These are phyloP conservation scores for Aspergillus costaricaensis DNA, from an alignment of 2,329 filamentous ascomycete genomes.

Conservation along the genomic window DNA sequence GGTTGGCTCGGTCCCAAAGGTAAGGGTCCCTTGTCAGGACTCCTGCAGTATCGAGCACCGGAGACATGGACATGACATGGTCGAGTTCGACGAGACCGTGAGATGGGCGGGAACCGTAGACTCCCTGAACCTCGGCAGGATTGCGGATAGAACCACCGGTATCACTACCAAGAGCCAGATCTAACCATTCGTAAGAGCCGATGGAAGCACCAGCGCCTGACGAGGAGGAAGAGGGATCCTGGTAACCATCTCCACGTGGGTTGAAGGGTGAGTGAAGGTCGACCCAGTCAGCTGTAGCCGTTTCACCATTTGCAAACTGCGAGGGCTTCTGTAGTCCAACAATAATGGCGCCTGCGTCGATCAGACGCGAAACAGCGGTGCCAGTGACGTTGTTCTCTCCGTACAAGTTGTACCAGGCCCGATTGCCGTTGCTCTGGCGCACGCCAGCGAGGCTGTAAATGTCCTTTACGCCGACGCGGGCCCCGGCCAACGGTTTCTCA, in stretches of 20 bases:
- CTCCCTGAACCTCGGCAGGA: constrained; percentile 51
- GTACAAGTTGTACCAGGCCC: constrained; percentile 60
- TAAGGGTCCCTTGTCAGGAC: constrained; percentile 37
- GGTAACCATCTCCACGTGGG: constrained; percentile 40
- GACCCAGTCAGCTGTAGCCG: constrained; percentile 26
- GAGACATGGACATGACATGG: constrained; percentile 51
- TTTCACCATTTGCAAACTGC: constrained; percentile 32
- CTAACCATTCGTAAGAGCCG: constrained; percentile 45
- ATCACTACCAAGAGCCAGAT: constrained; percentile 53
- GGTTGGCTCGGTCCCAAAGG: constrained; percentile 38
- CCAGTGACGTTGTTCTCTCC: constrained; percentile 50
- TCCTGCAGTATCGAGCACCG: constrained; percentile 49
- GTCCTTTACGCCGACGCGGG: constrained; percentile 65
- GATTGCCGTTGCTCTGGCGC: constrained; percentile 58
- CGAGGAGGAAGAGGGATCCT: constrained; percentile 29
- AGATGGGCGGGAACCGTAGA: constrained; percentile 55
- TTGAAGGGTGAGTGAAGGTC: constrained; percentile 38
- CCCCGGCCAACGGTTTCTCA: constrained; percentile 56
- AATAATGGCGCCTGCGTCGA: constrained; percentile 59
- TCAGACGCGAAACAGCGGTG: constrained; percentile 54
- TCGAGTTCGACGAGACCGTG: constrained; percentile 51
- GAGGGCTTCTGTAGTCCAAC: constrained; percentile 31
- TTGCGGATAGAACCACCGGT: constrained; percentile 45
- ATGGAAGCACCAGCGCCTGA: constrained; percentile 30
- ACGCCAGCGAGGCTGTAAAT: constrained; percentile 61